A percentile compares a stretch with the other conserved stretches of the same genome.
These are phyloP conservation scores for Trifolium fragiferum DNA, from an alignment of 306 rosid species.

Conservation along the genomic window DNA sequence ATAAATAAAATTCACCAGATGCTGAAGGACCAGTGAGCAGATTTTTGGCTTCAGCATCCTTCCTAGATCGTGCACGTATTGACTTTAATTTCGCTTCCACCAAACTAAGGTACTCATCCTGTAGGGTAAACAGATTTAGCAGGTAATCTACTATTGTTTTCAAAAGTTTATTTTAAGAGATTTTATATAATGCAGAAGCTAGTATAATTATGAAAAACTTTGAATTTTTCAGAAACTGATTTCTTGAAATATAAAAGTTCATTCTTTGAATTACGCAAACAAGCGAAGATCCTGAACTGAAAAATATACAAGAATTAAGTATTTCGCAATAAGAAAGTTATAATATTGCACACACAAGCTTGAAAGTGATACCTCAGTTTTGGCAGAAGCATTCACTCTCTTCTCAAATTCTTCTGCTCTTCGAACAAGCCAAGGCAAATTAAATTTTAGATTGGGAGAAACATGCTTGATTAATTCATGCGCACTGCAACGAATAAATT, in stretches of 20 bases:
- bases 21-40: conserved; percentile 6
- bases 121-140: conserved; percentile 1
- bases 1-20: background rate
- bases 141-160: background rate
- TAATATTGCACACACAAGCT: background rate
- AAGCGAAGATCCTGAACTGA: background rate
- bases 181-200: background rate
- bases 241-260: background rate
- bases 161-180: background rate
- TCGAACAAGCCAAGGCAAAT: background rate
- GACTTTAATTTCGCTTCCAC: background rate
- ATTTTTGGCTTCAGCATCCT: background rate
- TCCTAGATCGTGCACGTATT: background rate
- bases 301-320: background rate
- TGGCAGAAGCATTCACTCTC: background rate
- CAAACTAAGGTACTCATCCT: conserved; percentile 36
- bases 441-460: background rate
- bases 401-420: background rate
- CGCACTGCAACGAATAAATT: conserved; percentile 32
- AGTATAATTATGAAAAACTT: background rate
- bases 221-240: background rate
- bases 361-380: conserved; percentile 41
- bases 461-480: background rate
- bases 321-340: background rate
- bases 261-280: background rate